Evolutionary conservation across 1,284 basidiomycete species (phyloP).

Genomic region (Microbotryum scabiosae): DNA sequence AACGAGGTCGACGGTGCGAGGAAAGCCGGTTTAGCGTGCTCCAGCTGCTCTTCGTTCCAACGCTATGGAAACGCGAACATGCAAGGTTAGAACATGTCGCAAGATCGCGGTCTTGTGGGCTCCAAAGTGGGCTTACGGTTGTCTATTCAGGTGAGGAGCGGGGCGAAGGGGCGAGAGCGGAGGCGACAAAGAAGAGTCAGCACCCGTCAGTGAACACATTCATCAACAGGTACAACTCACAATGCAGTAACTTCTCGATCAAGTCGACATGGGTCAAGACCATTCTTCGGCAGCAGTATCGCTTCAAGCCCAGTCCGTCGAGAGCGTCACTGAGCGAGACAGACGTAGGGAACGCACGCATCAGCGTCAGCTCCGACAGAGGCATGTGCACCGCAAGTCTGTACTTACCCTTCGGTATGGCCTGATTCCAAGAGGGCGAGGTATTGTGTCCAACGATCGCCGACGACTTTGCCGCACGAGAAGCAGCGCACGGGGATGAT

Average conservation of each 20-base stretch:
- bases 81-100: no score
- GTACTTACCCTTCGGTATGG: conserved; percentile 70
- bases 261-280: conserved; percentile 78
- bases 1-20: no score
- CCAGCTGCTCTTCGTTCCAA: no score
- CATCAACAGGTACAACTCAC: conserved; percentile 3
- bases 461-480: conserved; percentile 44
- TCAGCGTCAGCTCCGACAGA: neutral
- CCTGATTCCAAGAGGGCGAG: conserved; percentile 67
- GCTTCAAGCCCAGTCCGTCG: conserved; percentile 78
- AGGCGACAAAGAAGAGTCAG: no score
- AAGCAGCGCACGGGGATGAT: conserved; percentile 83
- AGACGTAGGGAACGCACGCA: neutral
- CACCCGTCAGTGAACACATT: no score
- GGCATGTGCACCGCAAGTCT: no score
- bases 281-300: conserved; percentile 97
- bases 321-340: conserved; percentile 64
- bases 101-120: no score
- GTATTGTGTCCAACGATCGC: conserved; percentile 81
- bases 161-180: no score
- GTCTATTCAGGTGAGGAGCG: no score
- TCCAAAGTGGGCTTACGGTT: no score
- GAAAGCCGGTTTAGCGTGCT: no score
- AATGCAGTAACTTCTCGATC: conserved; percentile 33
- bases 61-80: no score